Evolutionary conservation across 31 red algal genomes (phyloP).

Genomic region (Asparagopsis taxiformis): DNA sequence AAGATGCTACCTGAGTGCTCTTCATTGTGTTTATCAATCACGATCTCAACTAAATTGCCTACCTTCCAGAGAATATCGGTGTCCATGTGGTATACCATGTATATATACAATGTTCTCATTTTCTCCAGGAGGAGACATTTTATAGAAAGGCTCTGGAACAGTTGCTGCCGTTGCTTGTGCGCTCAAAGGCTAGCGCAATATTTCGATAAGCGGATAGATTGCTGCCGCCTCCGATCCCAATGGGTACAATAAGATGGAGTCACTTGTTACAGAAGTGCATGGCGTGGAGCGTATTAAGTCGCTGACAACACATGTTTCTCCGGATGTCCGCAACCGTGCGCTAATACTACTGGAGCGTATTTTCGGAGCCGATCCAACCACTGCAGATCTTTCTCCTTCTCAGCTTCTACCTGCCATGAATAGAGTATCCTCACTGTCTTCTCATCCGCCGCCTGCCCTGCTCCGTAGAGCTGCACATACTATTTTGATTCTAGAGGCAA

Average conservation of each 20-base stretch:
- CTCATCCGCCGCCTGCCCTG: neutral
- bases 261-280: slow-evolving; percentile 77
- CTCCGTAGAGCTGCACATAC: too few relatives aligned
- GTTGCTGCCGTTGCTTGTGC: slow-evolving; percentile 93
- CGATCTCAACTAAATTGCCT: slow-evolving; percentile 67
- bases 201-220: slow-evolving; percentile 72
- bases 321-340: slow-evolving; percentile 74
- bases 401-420: neutral
- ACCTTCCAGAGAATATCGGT: slow-evolving; percentile 77
- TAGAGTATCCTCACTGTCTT: slow-evolving; percentile 11
- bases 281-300: slow-evolving; percentile 95
- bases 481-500: too few relatives aligned
- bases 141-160: slow-evolving; percentile 94
- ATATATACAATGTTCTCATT: slow-evolving; percentile 78
- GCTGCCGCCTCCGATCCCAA: slow-evolving; percentile 42
- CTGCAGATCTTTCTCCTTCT: slow-evolving; percentile 22
- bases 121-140: slow-evolving; percentile 89
- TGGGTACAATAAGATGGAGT: slow-evolving; percentile 69
- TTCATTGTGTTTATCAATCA: slow-evolving; percentile 88
- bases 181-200: slow-evolving; percentile 86
- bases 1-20: slow-evolving; percentile 95
- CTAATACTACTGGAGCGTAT: slow-evolving; percentile 69
- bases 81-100: slow-evolving; percentile 71
- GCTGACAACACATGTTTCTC: slow-evolving; percentile 56
- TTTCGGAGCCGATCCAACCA: slow-evolving; percentile 80